phyloP scores from a whole-genome alignment of 257 asterid genomes.

The Nyctanthes arbortristis region DNA sequence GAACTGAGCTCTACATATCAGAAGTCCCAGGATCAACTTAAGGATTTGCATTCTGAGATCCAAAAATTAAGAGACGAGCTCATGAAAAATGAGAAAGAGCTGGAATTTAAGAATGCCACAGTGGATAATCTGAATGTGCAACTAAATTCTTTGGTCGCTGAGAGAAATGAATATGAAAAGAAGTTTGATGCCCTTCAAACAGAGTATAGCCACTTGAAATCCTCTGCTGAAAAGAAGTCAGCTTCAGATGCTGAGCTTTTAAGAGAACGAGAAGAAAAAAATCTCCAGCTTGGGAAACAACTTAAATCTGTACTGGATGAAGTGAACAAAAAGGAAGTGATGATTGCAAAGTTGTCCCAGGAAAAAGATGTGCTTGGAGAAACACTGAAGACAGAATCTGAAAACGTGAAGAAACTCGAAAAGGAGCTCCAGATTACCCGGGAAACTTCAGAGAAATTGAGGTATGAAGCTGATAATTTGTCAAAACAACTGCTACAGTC shows the following conservation, averaged over 20 bases:
- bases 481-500: slow-evolving; percentile 48
- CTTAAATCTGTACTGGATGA: slow-evolving; percentile 45
- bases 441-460: slow-evolving; percentile 47
- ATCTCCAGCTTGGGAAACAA: slow-evolving; percentile 53
- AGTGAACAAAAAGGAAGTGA: slow-evolving; percentile 29
- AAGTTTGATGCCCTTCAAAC: slow-evolving; percentile 38
- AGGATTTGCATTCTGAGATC: slow-evolving; percentile 43
- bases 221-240: slow-evolving; percentile 42
- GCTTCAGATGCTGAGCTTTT: slow-evolving; percentile 57
- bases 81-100: slow-evolving; percentile 46
- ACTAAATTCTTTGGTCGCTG: slow-evolving; percentile 34
- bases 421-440: slow-evolving; percentile 41
- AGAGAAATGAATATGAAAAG: slow-evolving; percentile 45
- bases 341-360: slow-evolving; percentile 43
- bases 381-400: slow-evolving; percentile 40
- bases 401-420: slow-evolving; percentile 44
- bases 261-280: slow-evolving; percentile 46
- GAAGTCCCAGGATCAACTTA: slow-evolving; percentile 45
- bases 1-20: slow-evolving; percentile 32
- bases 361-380: slow-evolving; percentile 54
- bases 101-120: slow-evolving; percentile 45
- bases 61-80: slow-evolving; percentile 44
- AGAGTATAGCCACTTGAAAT: slow-evolving; percentile 53
- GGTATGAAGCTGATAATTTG: slow-evolving; percentile 51
- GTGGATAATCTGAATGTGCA: slow-evolving; percentile 41